A percentile compares a stretch with the other conserved stretches of the same genome.
Evolutionary conservation across 1,284 basidiomycete genomes (phyloP).

Genomic region (Anthracocystis walkeri): DNA sequence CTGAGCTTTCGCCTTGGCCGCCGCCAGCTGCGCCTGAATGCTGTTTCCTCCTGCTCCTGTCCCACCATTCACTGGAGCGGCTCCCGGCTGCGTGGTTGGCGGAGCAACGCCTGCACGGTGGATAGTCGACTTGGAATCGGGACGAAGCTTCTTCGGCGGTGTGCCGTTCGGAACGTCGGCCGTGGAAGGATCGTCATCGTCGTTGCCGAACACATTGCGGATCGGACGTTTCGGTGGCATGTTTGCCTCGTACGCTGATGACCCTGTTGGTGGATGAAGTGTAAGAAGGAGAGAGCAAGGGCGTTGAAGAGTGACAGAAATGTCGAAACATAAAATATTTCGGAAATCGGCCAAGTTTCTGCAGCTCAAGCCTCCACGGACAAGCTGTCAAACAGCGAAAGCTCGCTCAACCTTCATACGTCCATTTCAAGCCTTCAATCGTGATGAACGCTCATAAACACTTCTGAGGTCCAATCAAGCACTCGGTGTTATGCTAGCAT

Average conservation of each 20-base stretch:
- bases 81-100: background rate
- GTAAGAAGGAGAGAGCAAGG: background rate
- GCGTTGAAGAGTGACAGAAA: background rate
- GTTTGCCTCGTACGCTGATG: background rate
- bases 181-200: constrained; percentile 29
- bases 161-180: constrained; percentile 20
- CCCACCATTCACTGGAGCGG: constrained; percentile 6
- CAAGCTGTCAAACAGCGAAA: constrained; percentile 5
- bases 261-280: background rate
- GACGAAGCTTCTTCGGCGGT: constrained; percentile 36
- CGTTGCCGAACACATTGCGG: constrained; percentile 45
- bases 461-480: background rate
- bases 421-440: background rate
- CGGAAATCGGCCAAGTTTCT: constrained; percentile 7
- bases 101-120: constrained; percentile 20
- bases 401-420: background rate
- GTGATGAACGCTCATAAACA: background rate
- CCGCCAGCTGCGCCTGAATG: constrained; percentile 55
- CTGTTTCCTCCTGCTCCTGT: constrained; percentile 10
- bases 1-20: constrained; percentile 50
- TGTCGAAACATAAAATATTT: background rate
- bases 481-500: background rate
- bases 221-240: constrained; percentile 54
- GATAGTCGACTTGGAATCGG: constrained; percentile 11
- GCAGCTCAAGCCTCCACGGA: background rate